A percentile compares a stretch with the other conserved stretches of the same genome.
phyloP scores from a whole-genome alignment of 106 monocot species.

The Allium fistulosum region DNA sequence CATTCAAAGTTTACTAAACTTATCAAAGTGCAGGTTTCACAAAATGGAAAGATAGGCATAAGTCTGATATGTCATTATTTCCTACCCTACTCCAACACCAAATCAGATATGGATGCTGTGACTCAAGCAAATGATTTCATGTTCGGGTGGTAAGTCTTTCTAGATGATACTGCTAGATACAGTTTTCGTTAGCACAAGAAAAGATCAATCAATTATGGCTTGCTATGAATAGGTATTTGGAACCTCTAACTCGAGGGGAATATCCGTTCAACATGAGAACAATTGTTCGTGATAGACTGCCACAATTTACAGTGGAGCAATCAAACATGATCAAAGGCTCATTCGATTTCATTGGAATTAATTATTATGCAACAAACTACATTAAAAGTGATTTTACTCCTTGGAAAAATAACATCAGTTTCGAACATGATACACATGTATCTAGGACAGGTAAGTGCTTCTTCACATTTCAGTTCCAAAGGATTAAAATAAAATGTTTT shows the following conservation, averaged over 20 bases:
- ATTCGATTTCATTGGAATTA: conserved; percentile 40
- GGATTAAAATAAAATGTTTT: neutral
- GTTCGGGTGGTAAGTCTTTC: conserved; percentile 21
- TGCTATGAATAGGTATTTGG: conserved; percentile 25
- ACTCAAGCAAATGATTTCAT: conserved; percentile 19
- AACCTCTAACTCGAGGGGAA: conserved; percentile 35
- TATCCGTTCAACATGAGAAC: conserved; percentile 35
- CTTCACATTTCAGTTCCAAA: neutral
- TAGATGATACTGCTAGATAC: too few species aligned
- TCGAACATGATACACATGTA: neutral
- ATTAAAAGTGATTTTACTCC: neutral
- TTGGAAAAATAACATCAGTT: neutral
- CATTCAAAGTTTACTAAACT: too few species aligned
- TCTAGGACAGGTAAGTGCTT: neutral
- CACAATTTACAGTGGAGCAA: conserved; percentile 24
- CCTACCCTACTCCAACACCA: conserved; percentile 21
- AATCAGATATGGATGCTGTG: conserved; percentile 8
- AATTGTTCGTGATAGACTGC: conserved; percentile 19
- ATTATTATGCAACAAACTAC: conserved; percentile 33
- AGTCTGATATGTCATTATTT: conserved; percentile 1
- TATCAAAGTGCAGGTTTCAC: conserved; percentile 9
- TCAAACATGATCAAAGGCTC: conserved; percentile 19
- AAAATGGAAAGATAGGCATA: conserved; percentile 25
- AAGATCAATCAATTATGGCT: too few species aligned
- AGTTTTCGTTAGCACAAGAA: too few species aligned